Percentiles rank a stretch among this genome's conserved stretches.
Conservation (phyloP, 108 stramenopile species). For the Nitzschia sp. region DNA sequence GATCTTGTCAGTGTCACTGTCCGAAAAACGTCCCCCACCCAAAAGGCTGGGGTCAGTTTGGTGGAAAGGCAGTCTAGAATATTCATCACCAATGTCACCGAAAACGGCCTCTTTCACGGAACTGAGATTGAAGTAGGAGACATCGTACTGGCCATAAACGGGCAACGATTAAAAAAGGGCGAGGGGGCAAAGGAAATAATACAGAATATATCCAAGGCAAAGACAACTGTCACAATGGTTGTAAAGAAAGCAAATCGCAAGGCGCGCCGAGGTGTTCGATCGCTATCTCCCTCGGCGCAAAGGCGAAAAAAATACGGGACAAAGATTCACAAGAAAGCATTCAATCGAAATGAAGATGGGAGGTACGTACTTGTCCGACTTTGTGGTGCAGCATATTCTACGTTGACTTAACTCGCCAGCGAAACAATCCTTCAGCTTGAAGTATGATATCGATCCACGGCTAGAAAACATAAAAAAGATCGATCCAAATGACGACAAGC, state of each 20-base stretch:
- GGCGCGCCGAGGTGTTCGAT: slow-evolving; percentile 5
- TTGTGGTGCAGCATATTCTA: neutral
- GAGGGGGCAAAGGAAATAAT: slow-evolving; percentile 8
- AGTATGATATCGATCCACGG: slow-evolving; percentile 10
- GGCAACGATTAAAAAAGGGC: slow-evolving; percentile 8
- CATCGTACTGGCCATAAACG: slow-evolving; percentile 23
- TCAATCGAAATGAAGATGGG: slow-evolving; percentile 5
- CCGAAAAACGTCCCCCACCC: neutral
- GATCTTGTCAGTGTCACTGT: slow-evolving; percentile 30
- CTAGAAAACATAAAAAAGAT: neutral
- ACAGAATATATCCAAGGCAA: slow-evolving; percentile 19
- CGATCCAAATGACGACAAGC: neutral
- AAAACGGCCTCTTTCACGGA: slow-evolving; percentile 15
- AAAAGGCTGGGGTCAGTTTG: slow-evolving; percentile 19
- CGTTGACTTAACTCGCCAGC: neutral
- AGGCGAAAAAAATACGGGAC: neutral
- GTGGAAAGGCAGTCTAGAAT: slow-evolving; percentile 7
- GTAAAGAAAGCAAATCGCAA: slow-evolving; percentile 20
- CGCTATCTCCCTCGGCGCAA: slow-evolving; percentile 11
- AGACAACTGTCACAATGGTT: slow-evolving; percentile 24
- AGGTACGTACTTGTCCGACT: slow-evolving; percentile 7
- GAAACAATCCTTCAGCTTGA: slow-evolving; percentile 8
- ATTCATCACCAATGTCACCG: slow-evolving; percentile 3
- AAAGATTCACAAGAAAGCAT: slow-evolving; percentile 3
- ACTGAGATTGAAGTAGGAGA: slow-evolving; percentile 21